Evolutionary conservation across 208 protist genomes (phyloP).

Genomic region (Balamuthia mandrillaris): DNA sequence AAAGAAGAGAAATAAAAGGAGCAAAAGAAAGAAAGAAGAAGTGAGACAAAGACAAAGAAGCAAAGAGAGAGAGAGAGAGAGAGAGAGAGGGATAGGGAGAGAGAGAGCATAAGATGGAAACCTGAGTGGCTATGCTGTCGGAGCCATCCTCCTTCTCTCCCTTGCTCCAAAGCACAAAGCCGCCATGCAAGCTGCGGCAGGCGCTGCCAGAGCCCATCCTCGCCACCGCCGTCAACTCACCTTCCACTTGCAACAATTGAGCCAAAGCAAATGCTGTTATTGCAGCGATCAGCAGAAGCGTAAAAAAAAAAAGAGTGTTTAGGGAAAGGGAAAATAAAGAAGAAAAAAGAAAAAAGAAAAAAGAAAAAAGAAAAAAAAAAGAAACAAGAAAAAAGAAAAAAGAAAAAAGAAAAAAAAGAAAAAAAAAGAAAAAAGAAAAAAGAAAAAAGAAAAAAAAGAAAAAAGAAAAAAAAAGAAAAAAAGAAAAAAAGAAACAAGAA

Average conservation of each 20-base stretch:
- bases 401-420: no score
- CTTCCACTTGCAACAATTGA: slow-evolving; percentile 32
- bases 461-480: neutral
- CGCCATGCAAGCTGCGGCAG: slow-evolving; percentile 94
- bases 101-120: no score
- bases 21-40: neutral
- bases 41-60: neutral
- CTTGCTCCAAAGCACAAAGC: slow-evolving; percentile 96
- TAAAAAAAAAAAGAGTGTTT: no score
- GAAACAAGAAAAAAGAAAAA: no score
- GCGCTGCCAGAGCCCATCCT: slow-evolving; percentile 77
- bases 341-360: no score
- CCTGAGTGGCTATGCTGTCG: slow-evolving; percentile 87
- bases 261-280: neutral
- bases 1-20: neutral
- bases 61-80: neutral
- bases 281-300: no score
- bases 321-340: no score
- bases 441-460: neutral
- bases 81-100: neutral
- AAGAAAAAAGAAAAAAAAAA: no score
- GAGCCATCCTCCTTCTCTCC: slow-evolving; percentile 75
- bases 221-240: slow-evolving; percentile 84
- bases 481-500: neutral
- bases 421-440: no score